Conservation (phyloP, 1,284 basidiomycete genomes). For the Phylloporus sp. region DNA sequence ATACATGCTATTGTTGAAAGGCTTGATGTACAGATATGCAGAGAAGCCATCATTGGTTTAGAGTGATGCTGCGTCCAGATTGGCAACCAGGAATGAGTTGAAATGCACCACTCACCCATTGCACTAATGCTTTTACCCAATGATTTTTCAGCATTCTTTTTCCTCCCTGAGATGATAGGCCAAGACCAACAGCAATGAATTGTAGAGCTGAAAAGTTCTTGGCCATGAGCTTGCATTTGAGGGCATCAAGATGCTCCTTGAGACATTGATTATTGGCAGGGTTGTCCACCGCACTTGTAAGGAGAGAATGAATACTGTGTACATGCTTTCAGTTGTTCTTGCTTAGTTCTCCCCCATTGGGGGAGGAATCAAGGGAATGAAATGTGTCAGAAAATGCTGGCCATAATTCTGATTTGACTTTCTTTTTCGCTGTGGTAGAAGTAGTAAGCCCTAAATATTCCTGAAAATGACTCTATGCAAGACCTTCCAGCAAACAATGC, state of each 20-base stretch:
- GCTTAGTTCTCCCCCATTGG: no score
- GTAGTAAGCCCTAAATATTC: background rate
- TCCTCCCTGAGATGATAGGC: background rate
- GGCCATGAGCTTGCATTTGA: background rate
- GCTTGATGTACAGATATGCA: background rate
- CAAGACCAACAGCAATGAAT: background rate
- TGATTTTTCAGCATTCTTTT: background rate
- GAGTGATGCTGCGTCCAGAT: background rate
- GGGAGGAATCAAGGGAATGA: background rate
- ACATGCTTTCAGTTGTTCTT: no score
- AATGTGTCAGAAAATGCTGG: background rate
- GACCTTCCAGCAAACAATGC: background rate
- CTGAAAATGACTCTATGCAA: background rate
- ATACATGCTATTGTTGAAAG: background rate
- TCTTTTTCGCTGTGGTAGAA: background rate
- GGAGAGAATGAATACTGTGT: background rate
- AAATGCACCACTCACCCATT: background rate
- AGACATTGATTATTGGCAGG: no score
- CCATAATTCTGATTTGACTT: background rate
- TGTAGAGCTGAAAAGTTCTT: background rate
- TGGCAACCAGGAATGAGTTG: background rate
- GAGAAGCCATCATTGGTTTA: background rate
- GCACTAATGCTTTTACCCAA: background rate
- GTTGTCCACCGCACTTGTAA: background rate
- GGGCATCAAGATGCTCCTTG: background rate